A percentile compares a stretch with the other conserved stretches of the same genome.
phyloP scores from a whole-genome alignment of 352 stramenopile genomes.

The Pythium scleroteichum region DNA sequence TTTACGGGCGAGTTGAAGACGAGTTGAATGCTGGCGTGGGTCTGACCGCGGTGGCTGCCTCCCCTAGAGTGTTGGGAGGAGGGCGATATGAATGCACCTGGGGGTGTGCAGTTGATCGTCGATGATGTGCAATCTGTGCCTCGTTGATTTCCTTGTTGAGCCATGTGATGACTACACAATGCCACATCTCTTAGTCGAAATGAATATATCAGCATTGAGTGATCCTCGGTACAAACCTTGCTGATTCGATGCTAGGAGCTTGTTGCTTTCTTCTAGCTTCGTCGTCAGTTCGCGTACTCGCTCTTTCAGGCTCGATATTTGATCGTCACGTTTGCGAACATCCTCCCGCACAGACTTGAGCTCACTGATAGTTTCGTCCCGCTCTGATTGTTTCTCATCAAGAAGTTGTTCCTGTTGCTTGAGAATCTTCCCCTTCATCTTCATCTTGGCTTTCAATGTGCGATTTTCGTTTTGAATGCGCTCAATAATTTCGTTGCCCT shows the following conservation, averaged over 20 bases:
- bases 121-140: constrained; percentile 73
- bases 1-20: constrained; percentile 12
- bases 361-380: constrained; percentile 58
- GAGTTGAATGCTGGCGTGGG: constrained; percentile 10
- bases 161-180: constrained; percentile 88
- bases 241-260: constrained; percentile 86
- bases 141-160: constrained; percentile 93
- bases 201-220: too few species aligned
- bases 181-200: too few species aligned
- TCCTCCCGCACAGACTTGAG: constrained; percentile 72
- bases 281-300: constrained; percentile 73
- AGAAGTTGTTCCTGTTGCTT: constrained; percentile 88
- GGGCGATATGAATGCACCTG: constrained; percentile 72
- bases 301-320: constrained; percentile 59
- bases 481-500: constrained; percentile 91
- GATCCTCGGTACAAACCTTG: constrained; percentile 82
- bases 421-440: constrained; percentile 88
- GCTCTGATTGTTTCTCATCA: constrained; percentile 78
- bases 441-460: constrained; percentile 75
- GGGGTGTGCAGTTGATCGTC: constrained; percentile 58
- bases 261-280: constrained; percentile 89
- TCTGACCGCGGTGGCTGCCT: background rate
- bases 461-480: constrained; percentile 85
- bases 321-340: constrained; percentile 67
- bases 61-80: constrained; percentile 36